Percentiles rank a stretch among this genome's conserved stretches.
These are phyloP conservation scores for Coelastrella sp. DNA, from an alignment of 139 green algal species.

Conservation along the genomic window DNA sequence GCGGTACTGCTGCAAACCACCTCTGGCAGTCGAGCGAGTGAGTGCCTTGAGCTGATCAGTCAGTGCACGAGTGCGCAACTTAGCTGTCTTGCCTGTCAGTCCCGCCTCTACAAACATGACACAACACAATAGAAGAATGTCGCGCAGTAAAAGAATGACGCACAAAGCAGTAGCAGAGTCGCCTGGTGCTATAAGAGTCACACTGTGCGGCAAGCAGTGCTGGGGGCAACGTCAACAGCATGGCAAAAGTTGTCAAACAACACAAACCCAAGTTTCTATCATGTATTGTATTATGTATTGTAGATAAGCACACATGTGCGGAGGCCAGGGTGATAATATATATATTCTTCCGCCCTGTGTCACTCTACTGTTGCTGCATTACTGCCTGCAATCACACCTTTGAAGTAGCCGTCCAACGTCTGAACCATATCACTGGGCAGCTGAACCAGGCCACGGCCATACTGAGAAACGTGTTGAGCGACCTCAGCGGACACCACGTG, in stretches of 20 bases:
- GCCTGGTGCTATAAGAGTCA: no score
- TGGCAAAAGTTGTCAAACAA: no score
- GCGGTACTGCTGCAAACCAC: conserved; percentile 38
- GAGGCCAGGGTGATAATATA: no score
- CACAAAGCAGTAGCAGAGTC: no score
- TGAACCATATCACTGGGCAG: conserved; percentile 31
- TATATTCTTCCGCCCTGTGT: no score
- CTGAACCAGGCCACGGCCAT: conserved; percentile 10
- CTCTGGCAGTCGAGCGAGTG: neutral
- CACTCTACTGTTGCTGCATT: neutral
- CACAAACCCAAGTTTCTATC: no score
- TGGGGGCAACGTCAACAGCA: no score
- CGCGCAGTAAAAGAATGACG: no score
- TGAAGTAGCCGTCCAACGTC: conserved; percentile 37
- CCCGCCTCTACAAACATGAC: conserved; percentile 18
- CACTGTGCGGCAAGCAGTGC: no score
- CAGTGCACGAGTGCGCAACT: conserved; percentile 12
- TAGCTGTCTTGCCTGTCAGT: conserved; percentile 20
- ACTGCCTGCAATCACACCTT: no score
- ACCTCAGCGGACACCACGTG: conserved; percentile 40
- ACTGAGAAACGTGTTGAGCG: conserved; percentile 31
- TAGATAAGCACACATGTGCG: no score
- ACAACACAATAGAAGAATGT: neutral
- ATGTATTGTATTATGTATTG: no score
- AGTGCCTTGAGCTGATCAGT: conserved; percentile 40